Percentiles rank a stretch among this genome's conserved stretches.
Conservation (phyloP, 1,284 basidiomycete genomes). For the Vanrija humicola region DNA sequence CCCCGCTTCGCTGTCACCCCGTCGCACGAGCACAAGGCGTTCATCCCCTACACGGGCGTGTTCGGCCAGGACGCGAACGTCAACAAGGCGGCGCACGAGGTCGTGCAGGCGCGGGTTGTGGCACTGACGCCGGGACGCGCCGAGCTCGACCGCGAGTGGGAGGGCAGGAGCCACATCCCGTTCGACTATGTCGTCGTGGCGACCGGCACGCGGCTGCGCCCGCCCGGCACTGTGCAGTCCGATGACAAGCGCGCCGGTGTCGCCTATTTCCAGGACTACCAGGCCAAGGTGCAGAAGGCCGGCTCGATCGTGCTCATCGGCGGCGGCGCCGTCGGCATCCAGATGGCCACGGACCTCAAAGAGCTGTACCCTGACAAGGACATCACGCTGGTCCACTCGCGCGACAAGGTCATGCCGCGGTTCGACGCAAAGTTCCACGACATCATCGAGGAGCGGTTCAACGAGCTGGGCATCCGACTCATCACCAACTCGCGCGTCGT, state of each 20-base stretch:
- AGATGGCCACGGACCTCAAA: slow-evolving; percentile 67
- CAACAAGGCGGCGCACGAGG: slow-evolving; percentile 3
- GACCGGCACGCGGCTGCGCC: slow-evolving; percentile 31
- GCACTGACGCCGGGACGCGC: slow-evolving; percentile 4
- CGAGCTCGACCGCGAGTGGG: slow-evolving; percentile 17
- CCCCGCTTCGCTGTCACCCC: slow-evolving; percentile 63
- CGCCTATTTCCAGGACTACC: slow-evolving; percentile 22
- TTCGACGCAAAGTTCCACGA: slow-evolving; percentile 60
- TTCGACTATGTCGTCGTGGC: slow-evolving; percentile 43
- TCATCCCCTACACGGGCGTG: slow-evolving; percentile 50
- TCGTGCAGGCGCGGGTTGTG: slow-evolving; percentile 15
- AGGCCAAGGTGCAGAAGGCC: slow-evolving; percentile 22
- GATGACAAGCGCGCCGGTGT: slow-evolving; percentile 19
- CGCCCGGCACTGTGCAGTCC: slow-evolving; percentile 32
- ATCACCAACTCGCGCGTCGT: slow-evolving; percentile 29
- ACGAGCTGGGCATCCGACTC: slow-evolving; percentile 47
- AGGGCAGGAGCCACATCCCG: slow-evolving; percentile 13
- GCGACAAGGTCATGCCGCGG: slow-evolving; percentile 57
- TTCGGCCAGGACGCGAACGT: slow-evolving; percentile 1
- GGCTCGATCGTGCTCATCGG: slow-evolving; percentile 41
- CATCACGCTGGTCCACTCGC: slow-evolving; percentile 66
- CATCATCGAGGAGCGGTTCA: slow-evolving; percentile 36
- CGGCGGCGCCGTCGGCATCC: slow-evolving; percentile 50
- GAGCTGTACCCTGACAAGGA: slow-evolving; percentile 58
- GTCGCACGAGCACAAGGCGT: slow-evolving; percentile 68